phyloP scores from a whole-genome alignment of 2,329 filamentous ascomycete genomes.

The Exophiala calicioides region DNA sequence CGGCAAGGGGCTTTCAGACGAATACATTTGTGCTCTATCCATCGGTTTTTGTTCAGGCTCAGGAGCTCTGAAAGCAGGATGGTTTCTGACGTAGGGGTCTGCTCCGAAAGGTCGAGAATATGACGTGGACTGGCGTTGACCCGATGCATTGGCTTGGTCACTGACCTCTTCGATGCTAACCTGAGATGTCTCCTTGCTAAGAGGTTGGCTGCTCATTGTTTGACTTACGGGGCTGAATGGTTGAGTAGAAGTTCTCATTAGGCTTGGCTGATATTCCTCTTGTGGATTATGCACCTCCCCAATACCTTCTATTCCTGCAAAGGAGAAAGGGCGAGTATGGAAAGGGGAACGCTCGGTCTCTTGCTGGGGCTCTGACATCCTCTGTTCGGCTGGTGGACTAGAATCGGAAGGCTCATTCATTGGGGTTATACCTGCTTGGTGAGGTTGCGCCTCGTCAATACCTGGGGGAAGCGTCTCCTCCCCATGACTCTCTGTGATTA shows the following conservation, averaged over 20 bases:
- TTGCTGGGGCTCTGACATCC: conserved; percentile 1
- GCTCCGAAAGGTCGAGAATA: conserved; percentile 24
- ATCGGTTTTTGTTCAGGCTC: conserved; percentile 12
- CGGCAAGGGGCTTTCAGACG: conserved; percentile 25
- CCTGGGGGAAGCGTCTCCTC: no score
- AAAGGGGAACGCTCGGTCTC: not conserved
- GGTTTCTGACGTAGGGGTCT: conserved; percentile 19
- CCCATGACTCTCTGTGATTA: no score
- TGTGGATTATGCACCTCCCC: conserved; percentile 13
- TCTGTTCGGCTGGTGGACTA: not conserved
- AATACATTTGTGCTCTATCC: conserved; percentile 21
- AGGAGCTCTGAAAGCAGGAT: conserved; percentile 14
- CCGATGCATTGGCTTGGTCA: conserved; percentile 11
- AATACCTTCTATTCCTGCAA: conserved; percentile 18
- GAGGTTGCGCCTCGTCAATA: no score
- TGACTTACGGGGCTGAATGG: conserved; percentile 25
- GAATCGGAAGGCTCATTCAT: not conserved
- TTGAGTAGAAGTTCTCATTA: conserved; percentile 9
- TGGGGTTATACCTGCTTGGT: no score
- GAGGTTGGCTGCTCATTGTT: conserved; percentile 14
- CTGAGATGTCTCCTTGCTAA: conserved; percentile 24
- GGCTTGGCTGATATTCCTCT: conserved; percentile 1
- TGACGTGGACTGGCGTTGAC: conserved; percentile 16
- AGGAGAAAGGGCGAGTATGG: conserved; percentile 20
- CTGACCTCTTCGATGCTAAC: conserved; percentile 24